Evolutionary conservation across 371 early-diverging fungal genomes (phyloP).

Genomic region (Blastocladiella emersonii): DNA sequence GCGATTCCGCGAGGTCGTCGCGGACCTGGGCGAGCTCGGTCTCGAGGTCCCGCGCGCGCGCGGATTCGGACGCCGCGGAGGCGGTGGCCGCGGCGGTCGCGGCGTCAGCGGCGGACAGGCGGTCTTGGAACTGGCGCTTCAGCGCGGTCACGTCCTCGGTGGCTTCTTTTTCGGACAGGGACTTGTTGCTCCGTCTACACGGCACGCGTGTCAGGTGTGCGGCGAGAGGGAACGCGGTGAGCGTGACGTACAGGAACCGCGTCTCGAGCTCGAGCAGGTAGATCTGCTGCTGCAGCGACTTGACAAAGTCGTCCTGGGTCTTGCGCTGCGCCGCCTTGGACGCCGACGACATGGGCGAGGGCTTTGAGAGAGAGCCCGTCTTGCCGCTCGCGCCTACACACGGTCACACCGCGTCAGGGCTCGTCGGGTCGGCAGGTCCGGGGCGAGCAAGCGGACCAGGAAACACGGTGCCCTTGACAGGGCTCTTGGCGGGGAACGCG

Average conservation of each 20-base stretch:
- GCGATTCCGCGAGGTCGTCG: not conserved
- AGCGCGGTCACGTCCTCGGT: not conserved
- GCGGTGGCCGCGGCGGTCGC: not conserved
- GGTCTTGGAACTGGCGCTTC: not conserved
- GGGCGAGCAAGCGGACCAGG: too few species aligned
- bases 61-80: not conserved
- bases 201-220: too few species aligned
- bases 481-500: too few species aligned
- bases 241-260: slow-evolving; percentile 24
- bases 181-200: not conserved
- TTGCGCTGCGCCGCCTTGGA: too few species aligned
- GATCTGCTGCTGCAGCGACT: slow-evolving; percentile 39
- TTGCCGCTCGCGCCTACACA: too few species aligned
- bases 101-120: not conserved
- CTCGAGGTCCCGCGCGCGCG: too few species aligned
- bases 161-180: not conserved
- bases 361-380: too few species aligned
- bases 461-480: too few species aligned
- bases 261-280: slow-evolving; percentile 41
- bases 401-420: too few species aligned
- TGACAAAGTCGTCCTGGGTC: slow-evolving; percentile 32
- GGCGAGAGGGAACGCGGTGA: not conserved
- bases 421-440: too few species aligned
- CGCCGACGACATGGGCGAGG: too few species aligned
- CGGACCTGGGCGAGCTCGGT: not conserved